Base-by-base conservation (phyloP, 495 filamentous ascomycete genomes). In the Aspergillus hancockii region DNA sequence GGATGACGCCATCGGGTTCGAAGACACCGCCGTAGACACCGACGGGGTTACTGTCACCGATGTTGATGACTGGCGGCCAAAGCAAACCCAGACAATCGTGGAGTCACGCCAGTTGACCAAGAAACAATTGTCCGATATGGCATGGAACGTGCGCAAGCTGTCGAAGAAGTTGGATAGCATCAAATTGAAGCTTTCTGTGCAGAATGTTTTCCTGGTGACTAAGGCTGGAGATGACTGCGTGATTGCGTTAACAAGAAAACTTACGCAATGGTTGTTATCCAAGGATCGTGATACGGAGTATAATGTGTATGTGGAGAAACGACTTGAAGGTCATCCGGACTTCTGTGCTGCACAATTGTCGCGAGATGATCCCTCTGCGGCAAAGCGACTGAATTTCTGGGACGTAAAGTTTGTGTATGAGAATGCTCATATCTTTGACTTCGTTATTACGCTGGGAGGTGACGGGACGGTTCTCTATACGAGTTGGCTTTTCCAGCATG, bases 391-490 rank as follows among this genome's bases (percentile, higher is more conserved):
- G 43, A 85, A 84, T 49, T 96, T 87, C 71, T 98, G 94, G 94
- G 86, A 83, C 28, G 85, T 88, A 49, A 81, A 88, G 50, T 83
- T 97, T 61, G 96, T 91, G 53, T 76, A 79, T 47, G 81, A 84
- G 23, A 79, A 86, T 50, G 94, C 95, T 0, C 91, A 97, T 60
- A 86, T 85, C 3, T 97, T 97, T 67, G 94, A 98, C 72, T 92
- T 98, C 66, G 88, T 94, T 16, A 79, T 98, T 34, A 95, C 93
- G 0, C 86, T 98, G 4, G 94, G 94, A n/a, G 94, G 94, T 10
- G 94, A 98, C 68, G 94, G 94, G 14, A 98, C 94, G 0, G 93
- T 98, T 31, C 78, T 98, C 31, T 98, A 96, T 67, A 90, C 94
- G 0, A 92, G 87, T 65, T 98, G 95, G 93, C 79, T 98, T 31